These are phyloP conservation scores for Pythium brachiatum DNA, from an alignment of 352 stramenopile species.

Conservation along the genomic window DNA sequence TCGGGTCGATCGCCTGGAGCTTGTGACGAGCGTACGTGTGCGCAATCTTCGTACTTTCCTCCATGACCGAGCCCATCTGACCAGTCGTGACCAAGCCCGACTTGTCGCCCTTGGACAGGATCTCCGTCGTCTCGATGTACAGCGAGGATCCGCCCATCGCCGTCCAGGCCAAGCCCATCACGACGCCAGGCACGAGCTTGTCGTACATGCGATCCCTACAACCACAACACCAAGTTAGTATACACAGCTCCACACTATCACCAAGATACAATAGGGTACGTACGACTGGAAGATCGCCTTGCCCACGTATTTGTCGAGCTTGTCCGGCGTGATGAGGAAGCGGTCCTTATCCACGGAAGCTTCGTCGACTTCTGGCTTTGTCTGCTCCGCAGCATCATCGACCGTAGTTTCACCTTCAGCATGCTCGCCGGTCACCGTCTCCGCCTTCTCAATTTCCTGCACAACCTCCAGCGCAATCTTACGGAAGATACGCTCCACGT, in stretches of 20 bases:
- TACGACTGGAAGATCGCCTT: slow-evolving; percentile 97
- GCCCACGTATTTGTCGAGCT: slow-evolving; percentile 97
- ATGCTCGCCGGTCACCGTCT: slow-evolving; percentile 29
- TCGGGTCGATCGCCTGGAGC: slow-evolving; percentile 54
- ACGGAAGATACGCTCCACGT: slow-evolving; percentile 98
- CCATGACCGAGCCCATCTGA: slow-evolving; percentile 98
- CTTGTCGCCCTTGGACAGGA: slow-evolving; percentile 64
- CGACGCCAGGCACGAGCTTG: slow-evolving; percentile 91
- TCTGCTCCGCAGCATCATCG: slow-evolving; percentile 10
- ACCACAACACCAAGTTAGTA: slow-evolving; percentile 1
- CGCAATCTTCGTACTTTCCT: slow-evolving; percentile 97
- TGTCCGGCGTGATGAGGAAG: slow-evolving; percentile 92
- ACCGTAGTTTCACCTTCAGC: slow-evolving; percentile 11
- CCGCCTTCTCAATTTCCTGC: slow-evolving; percentile 64
- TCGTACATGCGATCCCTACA: slow-evolving; percentile 96
- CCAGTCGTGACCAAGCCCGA: slow-evolving; percentile 88
- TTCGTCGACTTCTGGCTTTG: slow-evolving; percentile 8
- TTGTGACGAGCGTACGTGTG: slow-evolving; percentile 91
- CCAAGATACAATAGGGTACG: slow-evolving; percentile 21
- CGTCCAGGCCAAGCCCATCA: slow-evolving; percentile 99
- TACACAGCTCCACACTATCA: neutral
- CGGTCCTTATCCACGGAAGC: slow-evolving; percentile 31
- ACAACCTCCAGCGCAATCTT: slow-evolving; percentile 97
- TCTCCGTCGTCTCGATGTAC: slow-evolving; percentile 96
- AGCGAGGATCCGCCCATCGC: slow-evolving; percentile 97